Evolutionary conservation across 2,329 filamentous ascomycete species (phyloP), one percentile per base, ranked within the genome.

Genomic region (Zasmidium cellare): DNA sequence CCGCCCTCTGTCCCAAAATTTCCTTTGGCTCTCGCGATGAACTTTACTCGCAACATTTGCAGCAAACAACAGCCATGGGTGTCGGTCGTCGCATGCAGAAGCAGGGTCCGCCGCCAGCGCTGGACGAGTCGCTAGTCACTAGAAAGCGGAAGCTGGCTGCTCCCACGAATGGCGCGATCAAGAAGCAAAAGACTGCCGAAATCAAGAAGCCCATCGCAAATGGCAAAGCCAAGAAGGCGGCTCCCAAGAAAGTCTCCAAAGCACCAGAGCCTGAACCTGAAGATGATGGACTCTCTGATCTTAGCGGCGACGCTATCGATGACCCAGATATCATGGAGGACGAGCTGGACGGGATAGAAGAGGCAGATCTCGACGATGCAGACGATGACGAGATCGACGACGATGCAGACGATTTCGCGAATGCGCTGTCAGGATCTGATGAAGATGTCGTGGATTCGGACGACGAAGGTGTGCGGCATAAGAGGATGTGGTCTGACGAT

Each of bases 401-500:
- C 46, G 69, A 71, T 56, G 67, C 68, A 16, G 70, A 72, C 46
- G 68, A 63, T 63, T 72, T 67, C 51, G 68, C 65, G 61, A 68
- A 66, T 55, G 72, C 65, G 53, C 69, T 72, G 50, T 69, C 66
- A 76, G 69, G 77, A 60, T 71, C 76, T 63, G 67, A 80, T 58
- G 74, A 74, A 18, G 76, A 79, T 56, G 70, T 79, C 20, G 62
- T 78, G 57, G 89, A 93, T 71, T 93, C 90, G 12, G 90, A 92
- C 63, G 82, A 85, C 63, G 63, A 74, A 63, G 25, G 25, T n/a
- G 71, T 77, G 69, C 81, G 50, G n/a, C 55, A 59, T 46, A 51
- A 76, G 72, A 82, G 82, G 68, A 91, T 96, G 81, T 99, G 96
- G 81, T 97, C 94, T 0, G 94, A 97, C 64, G 93, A 97, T 70